Percentiles rank a stretch among this genome's conserved stretches.
These are phyloP conservation scores for Diaporthe citriasiana DNA, from an alignment of 2,329 filamentous ascomycete species.

Conservation along the genomic window DNA sequence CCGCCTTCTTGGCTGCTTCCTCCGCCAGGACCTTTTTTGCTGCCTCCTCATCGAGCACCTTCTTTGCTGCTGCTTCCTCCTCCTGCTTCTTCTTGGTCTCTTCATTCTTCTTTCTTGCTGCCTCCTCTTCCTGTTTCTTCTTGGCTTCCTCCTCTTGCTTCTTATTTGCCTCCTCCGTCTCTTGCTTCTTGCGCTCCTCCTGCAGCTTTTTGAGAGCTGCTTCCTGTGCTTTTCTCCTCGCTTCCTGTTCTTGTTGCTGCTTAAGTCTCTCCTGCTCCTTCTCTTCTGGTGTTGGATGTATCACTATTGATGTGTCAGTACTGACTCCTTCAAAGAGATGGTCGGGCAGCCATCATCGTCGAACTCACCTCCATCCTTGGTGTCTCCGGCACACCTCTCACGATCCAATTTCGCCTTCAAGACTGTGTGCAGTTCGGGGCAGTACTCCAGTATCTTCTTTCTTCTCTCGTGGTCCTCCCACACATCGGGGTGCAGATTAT, in stretches of 20 bases:
- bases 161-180: constrained; percentile 4
- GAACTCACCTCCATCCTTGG: constrained; percentile 38
- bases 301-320: constrained; percentile 28
- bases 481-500: constrained; percentile 59
- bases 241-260: constrained; percentile 28
- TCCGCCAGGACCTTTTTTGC: constrained; percentile 8
- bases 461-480: constrained; percentile 64
- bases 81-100: constrained; percentile 14
- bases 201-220: constrained; percentile 30
- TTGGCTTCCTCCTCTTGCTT: constrained; percentile 1
- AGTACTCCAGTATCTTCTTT: constrained; percentile 68
- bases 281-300: constrained; percentile 39
- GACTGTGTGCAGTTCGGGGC: constrained; percentile 71
- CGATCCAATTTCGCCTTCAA: constrained; percentile 57
- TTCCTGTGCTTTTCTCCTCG: constrained; percentile 25
- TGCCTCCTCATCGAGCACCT: constrained; percentile 5
- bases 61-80: neutral
- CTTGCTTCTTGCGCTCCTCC: constrained; percentile 34
- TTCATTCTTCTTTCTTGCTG: constrained; percentile 2
- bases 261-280: neutral
- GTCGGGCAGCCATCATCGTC: neutral
- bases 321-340: too few relatives aligned
- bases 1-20: neutral
- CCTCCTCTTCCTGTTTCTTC: constrained; percentile 9
- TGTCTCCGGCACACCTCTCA: constrained; percentile 41